Evolutionary conservation across 1,139 yeast species (phyloP).

Genomic region (Kodamaea sp.): DNA sequence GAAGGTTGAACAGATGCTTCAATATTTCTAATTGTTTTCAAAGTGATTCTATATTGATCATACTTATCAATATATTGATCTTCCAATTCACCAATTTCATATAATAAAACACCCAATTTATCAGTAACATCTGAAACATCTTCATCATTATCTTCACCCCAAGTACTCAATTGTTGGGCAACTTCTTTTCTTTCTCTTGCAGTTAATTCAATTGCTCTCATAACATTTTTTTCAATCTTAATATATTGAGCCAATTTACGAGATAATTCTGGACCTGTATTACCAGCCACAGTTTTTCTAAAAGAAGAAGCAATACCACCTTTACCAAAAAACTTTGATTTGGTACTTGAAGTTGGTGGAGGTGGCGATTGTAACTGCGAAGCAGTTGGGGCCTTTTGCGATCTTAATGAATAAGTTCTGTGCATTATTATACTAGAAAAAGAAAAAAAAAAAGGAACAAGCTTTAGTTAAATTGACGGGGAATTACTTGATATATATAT

Average conservation of each 20-base stretch:
- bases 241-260: slow-evolving; percentile 73
- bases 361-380: slow-evolving; percentile 78
- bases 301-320: slow-evolving; percentile 63
- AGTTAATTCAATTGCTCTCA: slow-evolving; percentile 75
- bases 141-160: slow-evolving; percentile 87
- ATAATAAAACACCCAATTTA: slow-evolving; percentile 77
- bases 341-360: slow-evolving; percentile 71
- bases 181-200: slow-evolving; percentile 78
- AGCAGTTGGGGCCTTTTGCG: slow-evolving; percentile 77
- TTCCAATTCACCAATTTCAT: slow-evolving; percentile 82
- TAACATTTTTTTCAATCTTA: slow-evolving; percentile 77
- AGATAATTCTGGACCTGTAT: slow-evolving; percentile 74
- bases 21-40: slow-evolving; percentile 77
- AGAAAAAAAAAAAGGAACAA: neutral
- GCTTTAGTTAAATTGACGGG: neutral
- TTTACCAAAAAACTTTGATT: slow-evolving; percentile 68
- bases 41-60: slow-evolving; percentile 80
- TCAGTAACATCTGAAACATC: slow-evolving; percentile 84
- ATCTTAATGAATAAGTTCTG: slow-evolving; percentile 80
- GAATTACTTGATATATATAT: neutral
- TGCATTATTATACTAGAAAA: slow-evolving; percentile 51
- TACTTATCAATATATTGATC: slow-evolving; percentile 84
- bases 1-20: slow-evolving; percentile 87
- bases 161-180: slow-evolving; percentile 75
- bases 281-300: slow-evolving; percentile 70